Evolutionary conservation across 305 asterid genomes (phyloP).

Genomic region (Fraxinus xanthoxyloides): DNA sequence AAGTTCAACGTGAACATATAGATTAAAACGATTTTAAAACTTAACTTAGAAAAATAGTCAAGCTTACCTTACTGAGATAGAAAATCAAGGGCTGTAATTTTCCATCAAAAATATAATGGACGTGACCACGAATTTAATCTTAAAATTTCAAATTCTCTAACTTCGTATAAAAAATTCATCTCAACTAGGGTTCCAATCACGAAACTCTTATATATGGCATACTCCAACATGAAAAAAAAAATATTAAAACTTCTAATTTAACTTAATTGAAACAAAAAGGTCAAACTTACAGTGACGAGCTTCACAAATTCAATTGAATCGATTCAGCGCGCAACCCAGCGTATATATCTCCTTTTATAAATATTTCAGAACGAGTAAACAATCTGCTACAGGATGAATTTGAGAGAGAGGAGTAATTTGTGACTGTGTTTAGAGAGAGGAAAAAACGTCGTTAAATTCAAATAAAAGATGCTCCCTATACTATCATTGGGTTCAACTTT

Average conservation of each 20-base stretch:
- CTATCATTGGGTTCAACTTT: neutral
- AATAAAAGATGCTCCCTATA: neutral
- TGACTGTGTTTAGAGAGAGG: neutral
- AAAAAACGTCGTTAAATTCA: neutral
- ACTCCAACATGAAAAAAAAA: neutral
- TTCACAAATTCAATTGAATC: constrained; percentile 37
- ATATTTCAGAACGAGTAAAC: neutral
- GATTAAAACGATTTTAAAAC: constrained; percentile 8
- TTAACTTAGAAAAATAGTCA: neutral
- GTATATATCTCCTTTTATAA: neutral
- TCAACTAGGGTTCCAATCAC: constrained; percentile 14
- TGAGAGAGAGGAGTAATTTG: neutral
- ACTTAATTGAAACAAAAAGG: neutral
- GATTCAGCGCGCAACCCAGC: constrained; percentile 35
- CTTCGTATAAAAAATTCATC: constrained; percentile 4
- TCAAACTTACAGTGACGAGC: constrained; percentile 40
- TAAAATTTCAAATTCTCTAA: neutral
- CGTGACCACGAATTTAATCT: neutral
- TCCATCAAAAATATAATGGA: neutral
- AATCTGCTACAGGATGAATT: constrained; percentile 34
- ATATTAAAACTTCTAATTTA: neutral
- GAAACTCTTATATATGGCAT: constrained; percentile 5
- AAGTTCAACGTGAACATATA: neutral
- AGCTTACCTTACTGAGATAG: neutral
- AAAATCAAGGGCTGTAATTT: neutral